Base-by-base conservation (phyloP, 176 grass and related monocot species). In the Hordeum vulgare region DNA sequence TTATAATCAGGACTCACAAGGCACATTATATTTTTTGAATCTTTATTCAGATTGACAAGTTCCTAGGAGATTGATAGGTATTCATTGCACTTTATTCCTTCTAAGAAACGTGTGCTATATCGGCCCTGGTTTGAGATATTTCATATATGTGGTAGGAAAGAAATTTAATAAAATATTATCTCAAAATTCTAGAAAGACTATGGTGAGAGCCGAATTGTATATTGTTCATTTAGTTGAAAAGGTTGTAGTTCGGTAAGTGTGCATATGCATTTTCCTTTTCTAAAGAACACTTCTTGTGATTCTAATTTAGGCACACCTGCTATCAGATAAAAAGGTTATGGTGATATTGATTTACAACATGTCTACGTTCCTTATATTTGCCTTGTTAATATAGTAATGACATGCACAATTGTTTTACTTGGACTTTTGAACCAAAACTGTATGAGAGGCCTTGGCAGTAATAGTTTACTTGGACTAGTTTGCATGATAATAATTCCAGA, bases 401-500 rank as follows among this genome's bases (percentile, higher is more conserved):
- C 12, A 7, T 4, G 12, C 39, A 71, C 26, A 44, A 44, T 9
- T 74, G 31, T 4, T 85, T 81, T 41, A 71, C 65, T 60, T 78
- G 34, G 17, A 24, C 26, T 28, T 34, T 36, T 51, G 34, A 71
- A 71, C 39, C 23, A 3, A 71, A 71, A 45, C 68, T 71, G 21
- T 26, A 27, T 11, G 11, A 23, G 24, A 44, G 39, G 39, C n/a
- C 68, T n/a, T 0, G 1, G 14, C 68, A 25, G 10, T 69, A 77
- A 17, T 51, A 37, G 13, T 84, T 86, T 40, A 70, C 74, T 61
- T 78, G 26, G 18, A 9, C 42, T 51, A 25, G 51, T 42, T 45
- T 68, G 44, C 66, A 20, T 85, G 18, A 42, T 63, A 68, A 71
- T 81, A 68, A 26, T 60, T 86, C 61, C 45, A 77, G 29, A 61